Base-by-base conservation (phyloP, 768 basidiomycete genomes). In the Trametopsis cervina region DNA sequence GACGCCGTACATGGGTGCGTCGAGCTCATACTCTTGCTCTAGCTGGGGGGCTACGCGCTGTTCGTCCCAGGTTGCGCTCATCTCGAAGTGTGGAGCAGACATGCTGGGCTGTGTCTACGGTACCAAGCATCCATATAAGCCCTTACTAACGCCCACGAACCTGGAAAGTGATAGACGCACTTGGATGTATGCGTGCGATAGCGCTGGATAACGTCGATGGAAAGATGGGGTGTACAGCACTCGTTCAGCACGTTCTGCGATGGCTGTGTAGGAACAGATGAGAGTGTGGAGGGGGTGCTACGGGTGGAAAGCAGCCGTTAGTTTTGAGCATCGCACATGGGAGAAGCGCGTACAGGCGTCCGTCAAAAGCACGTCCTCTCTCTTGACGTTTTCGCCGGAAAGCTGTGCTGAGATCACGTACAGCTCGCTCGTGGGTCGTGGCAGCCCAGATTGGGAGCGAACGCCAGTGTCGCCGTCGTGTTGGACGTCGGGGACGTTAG, bases 21-120 rank as follows among this genome's bases (percentile, higher is more conserved):
- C 47, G 24, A 46, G 42, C 13, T 21, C 38, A 44, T 40, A 53
- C 44, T 53, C 52, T 27, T 49, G 51, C 42, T 53, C 52, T 43
- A 53, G 52, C 44, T 53, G 52, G 2, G 52, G 52, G 2, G 52
- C 27, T 13, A 53, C 38, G 13, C 26, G 37, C 33, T 49, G 47
- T 33, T 49, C 47, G 47, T 53, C 35, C 52, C 52, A 53, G 29
- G 36, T 35, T 20, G 47, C 17, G 42, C 20, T 33, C 52, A 53
- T 53, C 22, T 49, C 26, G 48, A 53, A 59, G 33, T 52, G 44
- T 12, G 51, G 49, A 9, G 46, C 29, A 41, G 58, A 49, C 58
- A 59, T 59, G 39, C 42, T 36, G n/a, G 18, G 15, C 12, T 15
- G 27, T 27, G 45, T 29, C 20, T 38, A 36, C 36, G 33, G 9